Conservation (phyloP, 148 eudicot species). For the Selenicereus undatus region DNA sequence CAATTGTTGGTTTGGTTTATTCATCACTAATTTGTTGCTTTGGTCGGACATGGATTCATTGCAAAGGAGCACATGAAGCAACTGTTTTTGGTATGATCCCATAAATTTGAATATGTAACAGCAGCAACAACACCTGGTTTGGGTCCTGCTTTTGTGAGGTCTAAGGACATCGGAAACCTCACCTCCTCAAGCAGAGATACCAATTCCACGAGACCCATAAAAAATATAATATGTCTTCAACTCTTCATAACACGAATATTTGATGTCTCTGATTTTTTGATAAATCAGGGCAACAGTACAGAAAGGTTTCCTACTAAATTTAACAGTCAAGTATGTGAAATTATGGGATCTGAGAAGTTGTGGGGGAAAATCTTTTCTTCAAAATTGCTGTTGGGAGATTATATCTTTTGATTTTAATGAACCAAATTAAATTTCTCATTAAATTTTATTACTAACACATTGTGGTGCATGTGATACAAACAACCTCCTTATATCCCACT, state of each 20-base stretch:
- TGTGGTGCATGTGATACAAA: no score
- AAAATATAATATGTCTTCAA: background rate
- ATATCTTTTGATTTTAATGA: background rate
- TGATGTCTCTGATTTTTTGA: no score
- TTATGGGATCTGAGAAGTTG: background rate
- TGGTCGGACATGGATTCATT: background rate
- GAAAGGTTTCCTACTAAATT: background rate
- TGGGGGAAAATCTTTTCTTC: background rate
- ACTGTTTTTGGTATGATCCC: background rate
- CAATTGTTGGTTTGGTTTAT: background rate
- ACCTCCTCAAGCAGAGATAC: no score
- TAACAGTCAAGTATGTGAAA: background rate
- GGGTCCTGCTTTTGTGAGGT: no score
- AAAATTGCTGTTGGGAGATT: background rate
- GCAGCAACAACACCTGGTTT: no score
- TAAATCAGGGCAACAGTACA: background rate
- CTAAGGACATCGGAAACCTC: no score
- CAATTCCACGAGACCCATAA: no score
- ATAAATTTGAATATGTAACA: constrained; percentile 1
- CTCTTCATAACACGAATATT: no score
- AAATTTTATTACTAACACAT: no score
- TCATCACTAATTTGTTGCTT: background rate
- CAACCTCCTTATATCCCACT: no score
- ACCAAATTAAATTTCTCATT: background rate
- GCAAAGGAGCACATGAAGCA: background rate